phyloP scores from a whole-genome alignment of 129 eudicot genomes.

The Arctium minus region DNA sequence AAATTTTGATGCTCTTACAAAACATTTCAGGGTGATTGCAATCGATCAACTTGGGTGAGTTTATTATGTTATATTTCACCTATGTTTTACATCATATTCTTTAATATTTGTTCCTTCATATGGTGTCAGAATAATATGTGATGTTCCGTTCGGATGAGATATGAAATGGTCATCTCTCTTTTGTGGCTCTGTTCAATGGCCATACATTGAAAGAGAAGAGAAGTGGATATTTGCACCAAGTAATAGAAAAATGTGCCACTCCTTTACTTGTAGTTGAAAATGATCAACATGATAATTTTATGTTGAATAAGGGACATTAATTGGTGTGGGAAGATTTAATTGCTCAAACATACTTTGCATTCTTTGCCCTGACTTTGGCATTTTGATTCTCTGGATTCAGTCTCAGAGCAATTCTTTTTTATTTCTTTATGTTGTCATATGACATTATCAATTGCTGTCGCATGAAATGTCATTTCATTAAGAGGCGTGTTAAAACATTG shows the following conservation, averaged over 20 bases:
- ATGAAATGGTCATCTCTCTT: not conserved
- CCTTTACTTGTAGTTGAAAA: not conserved
- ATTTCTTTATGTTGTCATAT: not conserved
- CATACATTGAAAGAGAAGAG: not conserved
- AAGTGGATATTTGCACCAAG: not conserved
- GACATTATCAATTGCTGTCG: not conserved
- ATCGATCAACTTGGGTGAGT: conserved; percentile 96
- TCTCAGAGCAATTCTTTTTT: not conserved
- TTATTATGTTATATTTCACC: not conserved
- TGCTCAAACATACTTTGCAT: not conserved
- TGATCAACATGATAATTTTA: not conserved
- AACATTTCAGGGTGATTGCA: conserved; percentile 80
- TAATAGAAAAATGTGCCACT: not conserved
- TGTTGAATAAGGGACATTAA: not conserved
- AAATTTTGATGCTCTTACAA: conserved; percentile 80
- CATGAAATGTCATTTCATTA: not conserved
- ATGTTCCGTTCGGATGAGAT: not conserved
- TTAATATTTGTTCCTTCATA: not conserved
- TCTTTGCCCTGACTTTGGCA: not conserved
- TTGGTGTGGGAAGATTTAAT: not conserved
- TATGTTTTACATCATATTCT: not conserved
- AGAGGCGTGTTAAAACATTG: not conserved
- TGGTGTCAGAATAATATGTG: not conserved
- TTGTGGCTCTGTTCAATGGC: not conserved
- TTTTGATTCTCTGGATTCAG: not conserved